Percentiles rank a stretch among this genome's conserved stretches.
Conservation (phyloP, 805 yeast species). For the Candida argentea region DNA sequence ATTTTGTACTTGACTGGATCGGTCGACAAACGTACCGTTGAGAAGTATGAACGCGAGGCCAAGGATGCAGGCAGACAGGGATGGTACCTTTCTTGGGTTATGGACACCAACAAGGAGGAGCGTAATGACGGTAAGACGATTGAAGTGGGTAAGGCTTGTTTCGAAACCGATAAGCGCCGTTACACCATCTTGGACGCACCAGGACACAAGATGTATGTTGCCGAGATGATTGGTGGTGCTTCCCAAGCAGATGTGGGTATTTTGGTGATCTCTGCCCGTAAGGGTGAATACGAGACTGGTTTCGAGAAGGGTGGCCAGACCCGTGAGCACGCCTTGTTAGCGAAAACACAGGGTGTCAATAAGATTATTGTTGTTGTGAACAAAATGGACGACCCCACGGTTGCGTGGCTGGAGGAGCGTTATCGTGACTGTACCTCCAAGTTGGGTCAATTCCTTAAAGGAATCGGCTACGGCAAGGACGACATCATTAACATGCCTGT, state of each 20-base stretch:
- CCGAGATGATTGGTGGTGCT: slow-evolving; percentile 99
- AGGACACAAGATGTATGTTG: slow-evolving; percentile 97
- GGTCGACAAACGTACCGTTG: slow-evolving; percentile 97
- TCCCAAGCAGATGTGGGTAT: slow-evolving; percentile 99
- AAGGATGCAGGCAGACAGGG: slow-evolving; percentile 99
- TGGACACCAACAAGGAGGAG: slow-evolving; percentile 99
- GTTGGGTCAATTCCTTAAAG: slow-evolving; percentile 66
- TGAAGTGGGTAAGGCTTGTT: slow-evolving; percentile 96
- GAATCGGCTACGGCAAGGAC: slow-evolving; percentile 81
- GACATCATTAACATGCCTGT: slow-evolving; percentile 94
- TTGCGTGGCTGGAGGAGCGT: slow-evolving; percentile 90
- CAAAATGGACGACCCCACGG: slow-evolving; percentile 99
- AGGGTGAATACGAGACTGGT: slow-evolving; percentile 99
- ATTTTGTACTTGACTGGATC: slow-evolving; percentile 88
- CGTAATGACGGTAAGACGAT: slow-evolving; percentile 98
- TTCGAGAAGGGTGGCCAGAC: slow-evolving; percentile 99
- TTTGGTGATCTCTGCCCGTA: slow-evolving; percentile 93
- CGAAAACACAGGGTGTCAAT: slow-evolving; percentile 98
- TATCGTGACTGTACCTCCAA: slow-evolving; percentile 91
- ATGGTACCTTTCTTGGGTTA: slow-evolving; percentile 98
- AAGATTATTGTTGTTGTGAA: slow-evolving; percentile 87
- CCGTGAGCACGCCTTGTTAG: slow-evolving; percentile 93
- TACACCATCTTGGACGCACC: slow-evolving; percentile 98
- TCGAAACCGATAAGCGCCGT: slow-evolving; percentile 96
- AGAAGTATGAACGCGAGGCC: slow-evolving; percentile 96